These are phyloP conservation scores for Lepraria neglecta DNA, from an alignment of 495 filamentous ascomycete species.

Conservation along the genomic window DNA sequence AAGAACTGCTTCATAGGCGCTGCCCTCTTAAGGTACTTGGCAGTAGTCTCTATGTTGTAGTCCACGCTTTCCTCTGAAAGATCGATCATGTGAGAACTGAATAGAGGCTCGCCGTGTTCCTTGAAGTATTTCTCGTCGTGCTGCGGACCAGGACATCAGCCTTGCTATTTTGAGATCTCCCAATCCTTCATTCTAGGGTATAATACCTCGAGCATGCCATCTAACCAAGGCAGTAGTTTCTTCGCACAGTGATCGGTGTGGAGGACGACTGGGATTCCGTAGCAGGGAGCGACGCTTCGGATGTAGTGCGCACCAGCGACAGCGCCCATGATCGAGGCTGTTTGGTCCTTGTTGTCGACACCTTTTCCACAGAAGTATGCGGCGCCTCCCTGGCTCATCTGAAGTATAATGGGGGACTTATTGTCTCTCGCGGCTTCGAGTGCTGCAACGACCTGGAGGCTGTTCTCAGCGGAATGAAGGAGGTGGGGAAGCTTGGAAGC, in stretches of 20 bases:
- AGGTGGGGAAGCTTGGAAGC: not conserved
- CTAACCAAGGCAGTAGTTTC: constrained; percentile 92
- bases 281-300: constrained; percentile 76
- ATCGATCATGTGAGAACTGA: constrained; percentile 97
- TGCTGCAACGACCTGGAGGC: constrained; percentile 54
- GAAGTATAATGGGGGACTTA: constrained; percentile 82
- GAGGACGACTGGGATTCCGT: constrained; percentile 85
- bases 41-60: constrained; percentile 85
- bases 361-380: constrained; percentile 31
- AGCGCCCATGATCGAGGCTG: constrained; percentile 79
- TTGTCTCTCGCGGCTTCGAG: constrained; percentile 90
- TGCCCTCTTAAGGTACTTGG: constrained; percentile 81
- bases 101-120: constrained; percentile 83
- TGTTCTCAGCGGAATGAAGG: constrained; percentile 27
- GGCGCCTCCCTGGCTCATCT: constrained; percentile 87
- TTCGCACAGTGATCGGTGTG: constrained; percentile 85
- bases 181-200: not conserved
- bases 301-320: constrained; percentile 91
- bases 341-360: constrained; percentile 73
- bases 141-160: constrained; percentile 30
- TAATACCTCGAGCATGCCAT: constrained; percentile 72
- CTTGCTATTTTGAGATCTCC: not conserved
- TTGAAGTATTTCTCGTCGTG: constrained; percentile 87
- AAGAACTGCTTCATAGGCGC: constrained; percentile 97
- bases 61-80: constrained; percentile 81